These are phyloP conservation scores for Arachnopeziza araneosa DNA, from an alignment of 2,329 filamentous ascomycete genomes.

Conservation along the genomic window DNA sequence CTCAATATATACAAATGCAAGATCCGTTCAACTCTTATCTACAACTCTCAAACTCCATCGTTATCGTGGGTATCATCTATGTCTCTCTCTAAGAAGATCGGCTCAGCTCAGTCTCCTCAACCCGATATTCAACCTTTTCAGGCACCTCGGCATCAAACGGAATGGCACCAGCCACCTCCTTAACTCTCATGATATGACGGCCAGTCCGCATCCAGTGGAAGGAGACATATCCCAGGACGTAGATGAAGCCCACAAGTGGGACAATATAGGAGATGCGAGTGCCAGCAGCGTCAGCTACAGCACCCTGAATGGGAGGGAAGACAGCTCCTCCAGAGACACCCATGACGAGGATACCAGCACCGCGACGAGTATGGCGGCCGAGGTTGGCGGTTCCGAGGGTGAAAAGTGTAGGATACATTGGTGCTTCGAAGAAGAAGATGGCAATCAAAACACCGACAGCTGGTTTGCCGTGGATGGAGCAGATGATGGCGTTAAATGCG, in stretches of 20 bases:
- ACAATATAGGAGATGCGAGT: conserved; percentile 40
- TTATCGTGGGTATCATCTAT: background rate
- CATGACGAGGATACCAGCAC: conserved; percentile 64
- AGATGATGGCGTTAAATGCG: conserved; percentile 32
- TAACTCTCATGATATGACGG: conserved; percentile 29
- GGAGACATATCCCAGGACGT: conserved; percentile 31
- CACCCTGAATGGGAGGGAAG: conserved; percentile 67
- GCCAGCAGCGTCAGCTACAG: conserved; percentile 49
- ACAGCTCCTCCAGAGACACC: conserved; percentile 69
- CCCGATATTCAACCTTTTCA: background rate
- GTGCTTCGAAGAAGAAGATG: conserved; percentile 72
- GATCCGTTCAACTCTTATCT: background rate
- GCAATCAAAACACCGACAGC: conserved; percentile 60
- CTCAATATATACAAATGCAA: background rate
- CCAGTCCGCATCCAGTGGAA: conserved; percentile 32
- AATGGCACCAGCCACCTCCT: conserved; percentile 24
- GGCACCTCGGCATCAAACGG: background rate
- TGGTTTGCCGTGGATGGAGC: conserved; percentile 32
- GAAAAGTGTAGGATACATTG: conserved; percentile 78
- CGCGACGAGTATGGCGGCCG: conserved; percentile 71
- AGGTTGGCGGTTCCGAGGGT: conserved; percentile 71
- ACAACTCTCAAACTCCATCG: background rate
- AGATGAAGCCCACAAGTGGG: conserved; percentile 38
- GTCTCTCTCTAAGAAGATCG: background rate
- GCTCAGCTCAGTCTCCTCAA: background rate